Conservation (phyloP, 2,329 filamentous ascomycete species). For the Pseudogymnoascus verrucosus region DNA sequence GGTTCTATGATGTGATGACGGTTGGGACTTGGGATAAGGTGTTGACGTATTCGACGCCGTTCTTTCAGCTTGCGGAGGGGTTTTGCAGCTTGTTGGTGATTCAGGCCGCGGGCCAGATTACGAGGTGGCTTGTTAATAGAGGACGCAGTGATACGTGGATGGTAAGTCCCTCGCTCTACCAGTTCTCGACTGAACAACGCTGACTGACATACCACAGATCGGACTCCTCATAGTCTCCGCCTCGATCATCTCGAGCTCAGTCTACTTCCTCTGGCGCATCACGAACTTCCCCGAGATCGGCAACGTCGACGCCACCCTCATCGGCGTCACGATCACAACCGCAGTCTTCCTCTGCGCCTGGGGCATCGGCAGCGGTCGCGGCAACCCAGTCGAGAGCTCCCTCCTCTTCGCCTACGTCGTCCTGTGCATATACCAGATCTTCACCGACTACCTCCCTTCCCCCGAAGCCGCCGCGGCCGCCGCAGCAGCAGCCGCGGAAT, state of each 20-base stretch:
- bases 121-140: conserved; percentile 87
- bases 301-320: conserved; percentile 85
- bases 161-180: conserved; percentile 45
- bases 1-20: conserved; percentile 69
- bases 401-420: conserved; percentile 94
- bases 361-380: conserved; percentile 87
- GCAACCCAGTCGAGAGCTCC: conserved; percentile 91
- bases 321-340: conserved; percentile 86
- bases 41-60: conserved; percentile 80
- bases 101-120: conserved; percentile 88
- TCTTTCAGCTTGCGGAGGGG: conserved; percentile 90
- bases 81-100: conserved; percentile 96
- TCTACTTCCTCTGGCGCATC: conserved; percentile 95
- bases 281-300: conserved; percentile 88
- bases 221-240: conserved; percentile 79
- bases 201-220: conserved; percentile 50
- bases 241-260: conserved; percentile 83
- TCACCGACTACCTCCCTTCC: conserved; percentile 92
- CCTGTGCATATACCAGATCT: conserved; percentile 98
- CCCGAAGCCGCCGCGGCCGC: conserved; percentile 49
- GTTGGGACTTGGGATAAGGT: conserved; percentile 85
- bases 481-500: conserved; percentile 36
- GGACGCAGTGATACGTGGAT: conserved; percentile 90
- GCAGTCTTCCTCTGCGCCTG: conserved; percentile 88
- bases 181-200: not conserved